Evolutionary conservation across 2,329 filamentous ascomycete species (phyloP), one percentile per base, ranked within the genome.

Genomic region (Scleromitrula shiraiana): DNA sequence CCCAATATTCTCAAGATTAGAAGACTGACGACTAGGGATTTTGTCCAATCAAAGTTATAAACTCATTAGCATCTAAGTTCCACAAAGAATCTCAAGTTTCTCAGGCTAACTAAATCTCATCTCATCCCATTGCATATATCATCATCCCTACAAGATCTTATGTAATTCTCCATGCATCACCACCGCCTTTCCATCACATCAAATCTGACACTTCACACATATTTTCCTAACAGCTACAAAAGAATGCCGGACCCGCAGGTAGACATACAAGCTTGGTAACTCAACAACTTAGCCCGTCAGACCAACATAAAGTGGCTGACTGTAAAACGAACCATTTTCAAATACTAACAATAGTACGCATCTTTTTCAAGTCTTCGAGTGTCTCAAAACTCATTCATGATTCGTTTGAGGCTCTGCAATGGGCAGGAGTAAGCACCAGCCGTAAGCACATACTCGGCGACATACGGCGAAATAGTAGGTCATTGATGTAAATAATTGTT

Each of bases 91-190:
- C 7, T 15, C 8, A n/a, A n/a, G n/a, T n/a, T 41, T 20, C 29
- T 41, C 37, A 41, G 20, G 15, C 37, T 37, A 43, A 22, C 41
- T 43, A 27, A n/a, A 23, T 35, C 29, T 43, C 29, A 43, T 43
- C 41, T 43, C 27, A 42, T 42, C 40, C 23, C 29, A 42, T 42
- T 27, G 14, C 41, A 43, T 33, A 30, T 17, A 23, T 27, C 15
- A 29, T 22, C 26, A 10, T 27, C 33, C 42, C 33, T 24, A 40
- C 41, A 24, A 22, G 27, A 41, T 46, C 44, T 46, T 40, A 46
- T 40, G 35, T 46, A 46, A 46, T 29, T 15, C 22, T 8, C 23
- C 23, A 45, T 8, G 29, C 30, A 35, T 24, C 15, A 29, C 12
- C 26, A 7, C 26, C 26, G 7, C 26, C 26, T 29, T 12, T 29